Conservation (phyloP, 352 stramenopile genomes). For the Pythium rishiriense region DNA sequence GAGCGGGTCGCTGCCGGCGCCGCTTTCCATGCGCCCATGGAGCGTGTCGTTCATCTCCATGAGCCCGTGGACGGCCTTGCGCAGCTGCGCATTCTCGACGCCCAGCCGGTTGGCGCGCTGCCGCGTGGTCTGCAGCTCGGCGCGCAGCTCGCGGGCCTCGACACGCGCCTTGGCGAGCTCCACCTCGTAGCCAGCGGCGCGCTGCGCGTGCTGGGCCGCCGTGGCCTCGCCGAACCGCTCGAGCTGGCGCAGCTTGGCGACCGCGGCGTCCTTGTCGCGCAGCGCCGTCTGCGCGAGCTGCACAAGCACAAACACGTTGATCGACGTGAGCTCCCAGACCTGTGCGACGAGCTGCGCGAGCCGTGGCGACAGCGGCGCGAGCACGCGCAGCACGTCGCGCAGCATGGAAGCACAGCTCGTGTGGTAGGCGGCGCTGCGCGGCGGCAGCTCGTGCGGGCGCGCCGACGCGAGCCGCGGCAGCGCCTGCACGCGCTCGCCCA, state of each 20-base stretch:
- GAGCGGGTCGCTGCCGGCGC: slow-evolving; percentile 19
- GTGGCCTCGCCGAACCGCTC: slow-evolving; percentile 39
- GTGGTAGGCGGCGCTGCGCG: slow-evolving; percentile 46
- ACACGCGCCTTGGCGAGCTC: slow-evolving; percentile 40
- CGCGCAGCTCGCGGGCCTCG: slow-evolving; percentile 41
- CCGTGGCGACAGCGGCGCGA: slow-evolving; percentile 50
- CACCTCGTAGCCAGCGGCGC: slow-evolving; percentile 36
- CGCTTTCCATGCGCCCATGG: not conserved
- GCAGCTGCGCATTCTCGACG: slow-evolving; percentile 57
- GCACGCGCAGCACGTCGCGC: slow-evolving; percentile 40
- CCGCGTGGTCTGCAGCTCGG: slow-evolving; percentile 53
- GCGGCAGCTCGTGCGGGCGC: slow-evolving; percentile 34
- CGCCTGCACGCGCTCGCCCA: slow-evolving; percentile 51
- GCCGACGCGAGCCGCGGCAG: slow-evolving; percentile 40
- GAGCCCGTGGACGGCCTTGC: slow-evolving; percentile 39
- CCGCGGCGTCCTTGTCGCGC: slow-evolving; percentile 36
- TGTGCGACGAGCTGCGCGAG: slow-evolving; percentile 50
- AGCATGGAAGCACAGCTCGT: slow-evolving; percentile 56
- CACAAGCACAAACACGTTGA: slow-evolving; percentile 67
- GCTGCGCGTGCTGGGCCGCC: slow-evolving; percentile 30
- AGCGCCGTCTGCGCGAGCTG: slow-evolving; percentile 45
- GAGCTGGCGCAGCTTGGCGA: slow-evolving; percentile 30
- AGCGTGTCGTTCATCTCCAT: slow-evolving; percentile 32
- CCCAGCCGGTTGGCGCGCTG: slow-evolving; percentile 49
- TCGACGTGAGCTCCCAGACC: slow-evolving; percentile 62